These are phyloP conservation scores for Malus sieversii DNA, from an alignment of 306 rosid species.

Conservation along the genomic window DNA sequence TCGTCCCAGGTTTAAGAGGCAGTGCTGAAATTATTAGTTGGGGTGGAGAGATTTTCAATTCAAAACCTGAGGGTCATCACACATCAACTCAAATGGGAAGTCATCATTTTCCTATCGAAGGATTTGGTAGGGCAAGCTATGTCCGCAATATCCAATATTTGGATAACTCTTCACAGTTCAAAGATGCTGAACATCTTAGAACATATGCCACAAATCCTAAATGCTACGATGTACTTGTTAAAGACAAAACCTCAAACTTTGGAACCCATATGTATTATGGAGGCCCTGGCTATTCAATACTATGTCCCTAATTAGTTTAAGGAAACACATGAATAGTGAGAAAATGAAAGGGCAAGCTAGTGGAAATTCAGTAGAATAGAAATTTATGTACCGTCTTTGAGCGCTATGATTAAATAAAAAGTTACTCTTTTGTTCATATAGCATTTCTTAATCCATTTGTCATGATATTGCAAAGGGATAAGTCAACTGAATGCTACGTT, in stretches of 20 bases:
- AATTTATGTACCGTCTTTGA: neutral
- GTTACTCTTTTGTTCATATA: too few relatives aligned
- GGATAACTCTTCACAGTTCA: neutral
- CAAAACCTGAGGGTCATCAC: neutral
- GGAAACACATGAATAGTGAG: too few relatives aligned
- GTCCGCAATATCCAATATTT: slow-evolving; percentile 5
- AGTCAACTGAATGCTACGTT: too few relatives aligned
- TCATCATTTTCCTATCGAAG: slow-evolving; percentile 17
- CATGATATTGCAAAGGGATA: too few relatives aligned
- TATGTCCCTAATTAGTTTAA: neutral
- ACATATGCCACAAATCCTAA: neutral
- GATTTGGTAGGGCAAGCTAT: slow-evolving; percentile 14
- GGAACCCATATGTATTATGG: slow-evolving; percentile 17
- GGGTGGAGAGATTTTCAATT: slow-evolving; percentile 20
- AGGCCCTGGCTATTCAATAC: slow-evolving; percentile 13
- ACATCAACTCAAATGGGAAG: slow-evolving; percentile 30
- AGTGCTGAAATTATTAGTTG: neutral
- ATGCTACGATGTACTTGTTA: neutral
- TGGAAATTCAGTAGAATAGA: neutral
- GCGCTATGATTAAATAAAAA: too few relatives aligned
- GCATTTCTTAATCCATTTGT: too few relatives aligned
- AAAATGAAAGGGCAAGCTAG: neutral
- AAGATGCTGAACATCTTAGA: neutral
- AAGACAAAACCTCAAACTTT: neutral
- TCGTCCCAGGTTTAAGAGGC: neutral